A percentile compares a stretch with the other conserved stretches of the same genome.
phyloP scores from a whole-genome alignment of 139 green algal genomes.

The Auxenochlorella pyrenoidosa region DNA sequence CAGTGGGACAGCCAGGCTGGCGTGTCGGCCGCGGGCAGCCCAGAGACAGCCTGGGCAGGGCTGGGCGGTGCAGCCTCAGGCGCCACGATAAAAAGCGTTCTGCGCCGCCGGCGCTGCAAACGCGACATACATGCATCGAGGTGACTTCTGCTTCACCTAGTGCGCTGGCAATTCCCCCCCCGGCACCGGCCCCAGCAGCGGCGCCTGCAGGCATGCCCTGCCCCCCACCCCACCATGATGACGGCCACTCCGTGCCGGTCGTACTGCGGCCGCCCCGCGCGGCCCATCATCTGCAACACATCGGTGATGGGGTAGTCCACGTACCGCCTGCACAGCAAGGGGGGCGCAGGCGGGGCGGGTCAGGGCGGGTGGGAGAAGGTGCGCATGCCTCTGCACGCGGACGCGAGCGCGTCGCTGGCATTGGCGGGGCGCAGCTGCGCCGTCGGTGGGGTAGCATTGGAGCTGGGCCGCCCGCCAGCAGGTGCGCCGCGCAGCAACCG shows the following conservation, averaged over 20 bases:
- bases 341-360: not conserved
- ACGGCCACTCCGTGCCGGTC: slow-evolving; percentile 92
- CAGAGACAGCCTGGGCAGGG: not conserved
- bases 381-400: too few relatives aligned
- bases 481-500: too few relatives aligned
- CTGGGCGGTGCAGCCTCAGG: too few relatives aligned
- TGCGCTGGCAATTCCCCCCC: too few relatives aligned
- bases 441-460: too few relatives aligned
- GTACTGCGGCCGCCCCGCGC: slow-evolving; percentile 93
- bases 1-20: not conserved
- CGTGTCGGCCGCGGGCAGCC: not conserved
- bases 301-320: slow-evolving; percentile 99
- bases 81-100: too few relatives aligned
- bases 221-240: slow-evolving; percentile 83
- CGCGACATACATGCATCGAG: not conserved
- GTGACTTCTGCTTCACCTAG: too few relatives aligned
- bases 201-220: too few relatives aligned
- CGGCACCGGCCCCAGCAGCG: too few relatives aligned
- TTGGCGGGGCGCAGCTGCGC: too few relatives aligned
- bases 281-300: slow-evolving; percentile 95
- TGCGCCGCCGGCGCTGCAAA: not conserved
- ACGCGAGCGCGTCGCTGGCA: too few relatives aligned
- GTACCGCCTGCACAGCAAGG: slow-evolving; percentile 68
- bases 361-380: not conserved
- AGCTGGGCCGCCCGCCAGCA: too few relatives aligned